Percentiles rank a stretch among this genome's conserved stretches.
These are phyloP conservation scores for Cairneyella variabilis DNA, from an alignment of 495 filamentous ascomycete species.

Conservation along the genomic window DNA sequence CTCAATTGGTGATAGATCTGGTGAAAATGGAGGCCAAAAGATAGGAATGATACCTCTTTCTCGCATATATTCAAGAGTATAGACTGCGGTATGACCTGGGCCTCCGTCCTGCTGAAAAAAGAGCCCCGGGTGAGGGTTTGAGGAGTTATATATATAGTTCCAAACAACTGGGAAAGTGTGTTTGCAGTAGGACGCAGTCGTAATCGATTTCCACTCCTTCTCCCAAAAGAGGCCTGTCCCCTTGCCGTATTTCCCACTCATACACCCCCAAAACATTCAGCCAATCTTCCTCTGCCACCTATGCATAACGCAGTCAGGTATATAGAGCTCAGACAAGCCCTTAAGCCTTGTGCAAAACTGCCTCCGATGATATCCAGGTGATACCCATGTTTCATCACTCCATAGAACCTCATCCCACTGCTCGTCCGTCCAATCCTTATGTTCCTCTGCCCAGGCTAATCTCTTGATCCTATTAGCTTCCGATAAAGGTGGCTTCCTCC, in stretches of 20 bases:
- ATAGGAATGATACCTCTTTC: constrained; percentile 18
- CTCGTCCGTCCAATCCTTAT: constrained; percentile 17
- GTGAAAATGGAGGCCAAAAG: constrained; percentile 25
- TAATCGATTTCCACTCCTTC: constrained; percentile 31
- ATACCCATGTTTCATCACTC: constrained; percentile 29
- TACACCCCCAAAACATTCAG: constrained; percentile 27
- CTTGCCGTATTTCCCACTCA: constrained; percentile 13
- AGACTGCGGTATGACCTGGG: constrained; percentile 13
- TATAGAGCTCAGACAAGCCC: neutral
- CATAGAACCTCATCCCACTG: constrained; percentile 27
- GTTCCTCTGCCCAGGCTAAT: constrained; percentile 16
- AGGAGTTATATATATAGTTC: constrained; percentile 8
- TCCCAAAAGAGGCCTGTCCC: constrained; percentile 30
- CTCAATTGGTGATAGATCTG: constrained; percentile 30
- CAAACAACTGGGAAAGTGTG: constrained; percentile 27
- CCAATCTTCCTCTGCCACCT: constrained; percentile 19
- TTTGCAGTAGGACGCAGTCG: constrained; percentile 14
- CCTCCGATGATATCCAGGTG: constrained; percentile 1
- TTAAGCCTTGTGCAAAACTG: constrained; percentile 10
- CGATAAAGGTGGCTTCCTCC: constrained; percentile 22
- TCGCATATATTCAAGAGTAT: neutral
- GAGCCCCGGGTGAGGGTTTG: neutral
- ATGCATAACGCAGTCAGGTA: constrained; percentile 21
- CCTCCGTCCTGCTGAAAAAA: constrained; percentile 18
- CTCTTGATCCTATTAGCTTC: constrained; percentile 6